Evolutionary conservation across 129 eudicot species (phyloP).

Genomic region (Escallonia herrerae): DNA sequence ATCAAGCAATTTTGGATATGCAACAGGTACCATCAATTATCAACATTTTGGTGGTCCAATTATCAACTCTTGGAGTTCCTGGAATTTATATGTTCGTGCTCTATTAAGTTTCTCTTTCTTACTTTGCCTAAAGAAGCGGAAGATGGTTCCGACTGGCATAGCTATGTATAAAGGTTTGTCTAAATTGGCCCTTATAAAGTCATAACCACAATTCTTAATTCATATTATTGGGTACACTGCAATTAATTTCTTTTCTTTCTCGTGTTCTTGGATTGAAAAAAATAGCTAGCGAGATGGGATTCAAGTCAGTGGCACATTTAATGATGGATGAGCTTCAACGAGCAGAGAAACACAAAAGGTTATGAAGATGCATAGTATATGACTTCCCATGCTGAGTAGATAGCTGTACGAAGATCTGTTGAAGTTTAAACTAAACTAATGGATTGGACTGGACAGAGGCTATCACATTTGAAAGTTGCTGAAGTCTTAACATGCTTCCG

Average conservation of each 20-base stretch:
- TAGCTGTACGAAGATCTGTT: too few species aligned
- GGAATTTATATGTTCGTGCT: not conserved
- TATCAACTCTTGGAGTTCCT: not conserved
- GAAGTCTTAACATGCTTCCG: too few species aligned
- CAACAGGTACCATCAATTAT: conserved; percentile 47
- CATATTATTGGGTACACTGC: not conserved
- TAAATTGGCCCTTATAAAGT: not conserved
- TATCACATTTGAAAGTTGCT: too few species aligned
- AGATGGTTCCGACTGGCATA: conserved; percentile 67
- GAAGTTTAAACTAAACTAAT: too few species aligned
- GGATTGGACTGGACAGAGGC: too few species aligned
- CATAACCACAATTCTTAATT: not conserved
- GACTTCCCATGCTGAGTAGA: too few species aligned
- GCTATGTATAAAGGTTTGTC: conserved; percentile 64
- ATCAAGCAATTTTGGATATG: conserved; percentile 68
- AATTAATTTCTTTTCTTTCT: not conserved
- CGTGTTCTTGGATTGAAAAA: not conserved
- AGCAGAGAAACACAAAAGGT: too few species aligned
- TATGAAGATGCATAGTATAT: too few species aligned
- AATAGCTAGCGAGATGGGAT: conserved; percentile 64
- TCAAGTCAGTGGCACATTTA: conserved; percentile 59
- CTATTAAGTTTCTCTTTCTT: not conserved
- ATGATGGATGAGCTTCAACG: conserved; percentile 51
- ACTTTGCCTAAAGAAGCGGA: conserved; percentile 54
- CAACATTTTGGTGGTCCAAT: too few species aligned